A percentile compares a stretch with the other conserved stretches of the same genome.
phyloP scores from a whole-genome alignment of 345 rosid genomes.

The Lumnitzera racemosa region DNA sequence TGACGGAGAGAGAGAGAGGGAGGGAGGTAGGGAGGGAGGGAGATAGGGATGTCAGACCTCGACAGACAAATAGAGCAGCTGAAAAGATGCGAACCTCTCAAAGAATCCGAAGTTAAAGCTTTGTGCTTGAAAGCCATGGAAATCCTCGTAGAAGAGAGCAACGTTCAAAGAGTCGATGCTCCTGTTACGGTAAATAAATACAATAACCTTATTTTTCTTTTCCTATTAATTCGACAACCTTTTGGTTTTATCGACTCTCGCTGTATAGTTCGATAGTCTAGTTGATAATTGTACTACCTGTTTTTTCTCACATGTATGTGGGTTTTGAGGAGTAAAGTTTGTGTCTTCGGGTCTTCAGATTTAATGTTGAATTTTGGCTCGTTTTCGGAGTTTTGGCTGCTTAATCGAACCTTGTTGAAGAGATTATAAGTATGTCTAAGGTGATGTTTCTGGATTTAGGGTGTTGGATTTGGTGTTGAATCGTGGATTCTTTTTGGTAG shows the following conservation, averaged over 20 bases:
- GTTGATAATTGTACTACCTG: background rate
- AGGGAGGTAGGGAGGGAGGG: background rate
- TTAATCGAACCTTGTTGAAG: too few species aligned
- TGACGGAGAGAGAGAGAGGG: background rate
- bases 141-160: constrained; percentile 94
- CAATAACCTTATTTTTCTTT: background rate
- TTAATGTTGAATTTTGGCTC: too few species aligned
- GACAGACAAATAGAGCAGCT: constrained; percentile 94
- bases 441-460: too few species aligned
- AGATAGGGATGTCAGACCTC: constrained; percentile 76
- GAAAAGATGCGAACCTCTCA: constrained; percentile 90
- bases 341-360: background rate
- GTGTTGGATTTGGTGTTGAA: too few species aligned
- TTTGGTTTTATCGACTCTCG: background rate
- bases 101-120: constrained; percentile 91
- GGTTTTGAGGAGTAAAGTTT: constrained; percentile 1
- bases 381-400: too few species aligned
- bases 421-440: too few species aligned
- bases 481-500: too few species aligned
- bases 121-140: constrained; percentile 97
- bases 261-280: too few species aligned
- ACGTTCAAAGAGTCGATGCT: constrained; percentile 94
- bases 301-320: background rate
- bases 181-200: constrained; percentile 69
- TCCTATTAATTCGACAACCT: background rate